Evolutionary conservation across 1,284 basidiomycete genomes (phyloP).

Genomic region (Trichosporon coremiiforme): DNA sequence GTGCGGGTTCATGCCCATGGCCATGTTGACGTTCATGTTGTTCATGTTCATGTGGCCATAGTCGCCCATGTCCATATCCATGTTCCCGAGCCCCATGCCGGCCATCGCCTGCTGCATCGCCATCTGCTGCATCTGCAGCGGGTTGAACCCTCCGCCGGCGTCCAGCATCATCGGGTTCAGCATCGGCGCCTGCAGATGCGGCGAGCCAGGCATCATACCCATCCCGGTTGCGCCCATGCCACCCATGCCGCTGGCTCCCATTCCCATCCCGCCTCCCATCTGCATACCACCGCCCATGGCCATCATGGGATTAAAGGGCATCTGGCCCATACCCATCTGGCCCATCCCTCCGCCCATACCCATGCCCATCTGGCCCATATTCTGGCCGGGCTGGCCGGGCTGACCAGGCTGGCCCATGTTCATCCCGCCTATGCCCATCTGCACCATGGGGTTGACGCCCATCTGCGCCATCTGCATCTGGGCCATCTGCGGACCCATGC

Average conservation of each 20-base stretch:
- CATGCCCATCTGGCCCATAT: not conserved
- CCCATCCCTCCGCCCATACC: not conserved
- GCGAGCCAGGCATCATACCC: slow-evolving; percentile 2
- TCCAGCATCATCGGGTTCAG: slow-evolving; percentile 9
- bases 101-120: slow-evolving; percentile 19
- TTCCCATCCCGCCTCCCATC: slow-evolving; percentile 6
- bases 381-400: not conserved
- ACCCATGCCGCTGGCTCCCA: not conserved
- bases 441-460: slow-evolving; percentile 31
- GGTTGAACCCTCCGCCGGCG: not conserved
- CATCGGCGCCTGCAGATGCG: slow-evolving; percentile 20
- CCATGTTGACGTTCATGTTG: not conserved
- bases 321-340: slow-evolving; percentile 23
- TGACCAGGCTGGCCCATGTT: slow-evolving; percentile 37
- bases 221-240: not conserved
- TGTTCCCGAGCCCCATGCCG: not conserved
- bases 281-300: not conserved
- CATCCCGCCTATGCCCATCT: slow-evolving; percentile 29
- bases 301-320: slow-evolving; percentile 18
- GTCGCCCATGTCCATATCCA: slow-evolving; percentile 17
- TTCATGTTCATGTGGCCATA: slow-evolving; percentile 9
- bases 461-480: slow-evolving; percentile 23
- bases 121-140: slow-evolving; percentile 8
- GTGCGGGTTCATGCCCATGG: not conserved
- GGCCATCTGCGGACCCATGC: slow-evolving; percentile 17